Evolutionary conservation across 164 flowering plant species (phyloP), one percentile per base, ranked within the genome.

Genomic region (Berberis vulgaris): DNA sequence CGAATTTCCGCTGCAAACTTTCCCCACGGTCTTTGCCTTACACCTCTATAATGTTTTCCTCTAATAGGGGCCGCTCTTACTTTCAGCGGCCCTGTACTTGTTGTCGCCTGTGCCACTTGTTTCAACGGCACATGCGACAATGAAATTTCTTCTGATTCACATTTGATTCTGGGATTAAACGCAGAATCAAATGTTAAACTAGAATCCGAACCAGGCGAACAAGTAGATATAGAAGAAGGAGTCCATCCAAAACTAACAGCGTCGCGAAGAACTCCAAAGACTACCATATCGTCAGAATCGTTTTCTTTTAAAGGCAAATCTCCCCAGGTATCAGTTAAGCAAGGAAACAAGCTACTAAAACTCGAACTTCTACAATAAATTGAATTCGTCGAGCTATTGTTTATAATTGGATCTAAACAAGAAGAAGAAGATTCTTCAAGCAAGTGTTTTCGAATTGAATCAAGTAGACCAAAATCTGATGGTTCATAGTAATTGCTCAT

Each of bases 201-300:
- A 26, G 26, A 26, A 26, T 26, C 26, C 0, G 43, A 38, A 69
- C 77, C 75, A 76, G n/a, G 72, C 0, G 26, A 26, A 26, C 26
- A 26, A 26, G 26, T 26, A 26, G 63, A 45, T 5, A 57, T 13
- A 6, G 61, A 58, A 5, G 67, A 71, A 10, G 96, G 95, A 42
- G 72, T 65, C 96, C 93, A 87, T 0, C 98, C 96, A 12, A 62
- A 72, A 11, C 42, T 77, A 26, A 82, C 77, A 49, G 94, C 96
- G 50, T 90, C 92, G 4, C 74, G 80, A 53, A 90, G 80, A 4
- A 87, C 67, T 1, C 82, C 78, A 65, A 74, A 86, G 1, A 90
- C 66, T 1, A 93, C 65, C 97, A 93, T 88, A 64, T 93, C 98
- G 43, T 93, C 92, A 0, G 97, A 80, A 66, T 90, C 97, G 60